These are phyloP conservation scores for Cyberlindnera euphorbiae DNA, from an alignment of 805 yeast species.

Conservation along the genomic window DNA sequence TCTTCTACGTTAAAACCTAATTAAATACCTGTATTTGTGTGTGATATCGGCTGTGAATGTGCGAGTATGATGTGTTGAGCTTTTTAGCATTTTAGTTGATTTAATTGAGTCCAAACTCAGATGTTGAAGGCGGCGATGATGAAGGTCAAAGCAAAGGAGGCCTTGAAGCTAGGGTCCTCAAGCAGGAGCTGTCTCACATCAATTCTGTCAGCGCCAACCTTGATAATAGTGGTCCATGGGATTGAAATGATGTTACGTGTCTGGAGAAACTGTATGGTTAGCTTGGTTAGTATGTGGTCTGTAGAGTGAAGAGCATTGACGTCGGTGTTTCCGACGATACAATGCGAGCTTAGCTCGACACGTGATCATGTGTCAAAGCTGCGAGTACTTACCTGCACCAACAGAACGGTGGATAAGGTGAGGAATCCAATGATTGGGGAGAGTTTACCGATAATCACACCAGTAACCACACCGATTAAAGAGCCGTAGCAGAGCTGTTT, in stretches of 20 bases:
- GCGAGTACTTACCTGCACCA: constrained; percentile 21
- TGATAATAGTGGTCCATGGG: constrained; percentile 33
- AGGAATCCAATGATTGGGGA: constrained; percentile 48
- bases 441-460: constrained; percentile 55
- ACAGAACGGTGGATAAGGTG: constrained; percentile 39
- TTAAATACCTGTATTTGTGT: no score
- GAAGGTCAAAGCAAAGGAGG: constrained; percentile 51
- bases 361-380: background rate
- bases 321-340: no score
- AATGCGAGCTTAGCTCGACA: no score
- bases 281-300: constrained; percentile 3
- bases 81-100: background rate
- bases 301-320: background rate
- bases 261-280: constrained; percentile 43
- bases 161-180: constrained; percentile 56
- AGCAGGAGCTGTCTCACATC: constrained; percentile 49
- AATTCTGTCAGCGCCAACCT: constrained; percentile 34
- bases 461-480: constrained; percentile 51
- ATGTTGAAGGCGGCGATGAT: constrained; percentile 55
- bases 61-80: no score
- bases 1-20: no score
- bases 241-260: constrained; percentile 48
- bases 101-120: constrained; percentile 4
- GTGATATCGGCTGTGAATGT: no score
- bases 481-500: constrained; percentile 59